phyloP scores from a whole-genome alignment of 768 basidiomycete species.

The Pleurotus cornucopiae region DNA sequence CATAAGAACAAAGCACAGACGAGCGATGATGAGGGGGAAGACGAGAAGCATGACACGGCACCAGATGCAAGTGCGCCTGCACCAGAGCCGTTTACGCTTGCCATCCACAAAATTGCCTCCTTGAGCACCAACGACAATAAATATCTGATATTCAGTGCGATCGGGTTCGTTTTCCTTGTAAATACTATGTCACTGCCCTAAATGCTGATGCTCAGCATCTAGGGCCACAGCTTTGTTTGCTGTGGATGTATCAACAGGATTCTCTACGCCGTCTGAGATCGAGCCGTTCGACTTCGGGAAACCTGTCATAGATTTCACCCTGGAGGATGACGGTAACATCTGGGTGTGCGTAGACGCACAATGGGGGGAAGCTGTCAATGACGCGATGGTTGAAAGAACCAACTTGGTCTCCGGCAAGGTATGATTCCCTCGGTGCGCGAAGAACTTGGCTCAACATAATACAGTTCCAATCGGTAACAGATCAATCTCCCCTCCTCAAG shows the following conservation, averaged over 20 bases:
- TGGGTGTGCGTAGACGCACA: slow-evolving; percentile 49
- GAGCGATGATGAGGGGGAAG: slow-evolving; percentile 14
- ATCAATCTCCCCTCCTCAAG: slow-evolving; percentile 25
- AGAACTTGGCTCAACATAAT: not conserved
- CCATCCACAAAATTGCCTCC: slow-evolving; percentile 53
- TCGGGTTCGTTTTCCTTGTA: slow-evolving; percentile 51
- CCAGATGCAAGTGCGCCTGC: not conserved
- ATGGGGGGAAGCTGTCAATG: slow-evolving; percentile 22
- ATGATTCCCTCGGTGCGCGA: not conserved
- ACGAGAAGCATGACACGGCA: slow-evolving; percentile 17
- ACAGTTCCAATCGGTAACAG: not conserved
- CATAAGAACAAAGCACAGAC: slow-evolving; percentile 13
- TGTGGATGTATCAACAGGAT: slow-evolving; percentile 22
- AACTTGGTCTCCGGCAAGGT: slow-evolving; percentile 38
- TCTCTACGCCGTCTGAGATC: slow-evolving; percentile 21
- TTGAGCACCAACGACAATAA: slow-evolving; percentile 29
- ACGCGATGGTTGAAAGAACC: slow-evolving; percentile 24
- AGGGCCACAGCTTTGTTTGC: slow-evolving; percentile 71
- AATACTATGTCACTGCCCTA: not conserved
- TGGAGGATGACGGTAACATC: slow-evolving; percentile 31
- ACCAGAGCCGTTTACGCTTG: slow-evolving; percentile 27
- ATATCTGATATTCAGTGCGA: slow-evolving; percentile 59
- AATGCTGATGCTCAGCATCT: slow-evolving; percentile 3
- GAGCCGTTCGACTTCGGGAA: slow-evolving; percentile 44
- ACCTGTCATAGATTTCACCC: slow-evolving; percentile 59